phyloP scores from a whole-genome alignment of 2,329 filamentous ascomycete genomes.

The Penicillium sp. region DNA sequence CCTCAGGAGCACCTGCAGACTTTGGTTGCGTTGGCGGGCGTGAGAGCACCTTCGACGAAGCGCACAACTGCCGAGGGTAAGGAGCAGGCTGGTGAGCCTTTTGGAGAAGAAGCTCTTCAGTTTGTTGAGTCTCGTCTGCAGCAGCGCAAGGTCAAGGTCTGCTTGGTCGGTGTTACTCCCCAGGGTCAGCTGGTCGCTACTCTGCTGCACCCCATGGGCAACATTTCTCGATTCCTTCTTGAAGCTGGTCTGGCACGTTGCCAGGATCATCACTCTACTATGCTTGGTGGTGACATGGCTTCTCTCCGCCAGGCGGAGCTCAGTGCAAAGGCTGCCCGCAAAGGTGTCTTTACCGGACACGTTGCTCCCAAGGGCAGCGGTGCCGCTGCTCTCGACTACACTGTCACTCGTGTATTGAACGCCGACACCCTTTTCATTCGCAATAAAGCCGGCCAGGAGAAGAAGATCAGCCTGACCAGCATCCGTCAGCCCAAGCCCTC shows the following conservation, averaged over 20 bases:
- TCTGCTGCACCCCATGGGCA: conserved; percentile 83
- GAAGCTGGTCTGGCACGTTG: conserved; percentile 87
- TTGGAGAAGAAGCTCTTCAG: conserved; percentile 80
- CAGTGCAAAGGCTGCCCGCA: conserved; percentile 70
- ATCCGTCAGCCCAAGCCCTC: conserved; percentile 87
- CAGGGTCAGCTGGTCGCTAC: conserved; percentile 89
- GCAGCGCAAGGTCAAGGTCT: conserved; percentile 79
- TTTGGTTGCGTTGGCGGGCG: conserved; percentile 82
- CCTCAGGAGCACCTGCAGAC: conserved; percentile 85
- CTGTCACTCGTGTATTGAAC: conserved; percentile 79
- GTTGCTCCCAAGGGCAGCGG: conserved; percentile 63
- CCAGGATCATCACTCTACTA: conserved; percentile 91
- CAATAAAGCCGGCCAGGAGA: conserved; percentile 80
- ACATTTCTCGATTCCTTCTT: conserved; percentile 87
- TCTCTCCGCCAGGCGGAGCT: conserved; percentile 82
- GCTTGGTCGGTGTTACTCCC: conserved; percentile 80
- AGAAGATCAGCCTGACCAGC: conserved; percentile 88
- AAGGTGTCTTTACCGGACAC: conserved; percentile 78
- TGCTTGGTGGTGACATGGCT: conserved; percentile 87
- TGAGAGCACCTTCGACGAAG: conserved; percentile 86
- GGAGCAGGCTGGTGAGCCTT: conserved; percentile 81
- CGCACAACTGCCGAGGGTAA: conserved; percentile 76
- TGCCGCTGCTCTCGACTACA: conserved; percentile 67
- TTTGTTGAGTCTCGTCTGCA: conserved; percentile 85
- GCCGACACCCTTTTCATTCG: conserved; percentile 86